Conservation (phyloP, 495 filamentous ascomycete species). For the Penicillium roqueforti region DNA sequence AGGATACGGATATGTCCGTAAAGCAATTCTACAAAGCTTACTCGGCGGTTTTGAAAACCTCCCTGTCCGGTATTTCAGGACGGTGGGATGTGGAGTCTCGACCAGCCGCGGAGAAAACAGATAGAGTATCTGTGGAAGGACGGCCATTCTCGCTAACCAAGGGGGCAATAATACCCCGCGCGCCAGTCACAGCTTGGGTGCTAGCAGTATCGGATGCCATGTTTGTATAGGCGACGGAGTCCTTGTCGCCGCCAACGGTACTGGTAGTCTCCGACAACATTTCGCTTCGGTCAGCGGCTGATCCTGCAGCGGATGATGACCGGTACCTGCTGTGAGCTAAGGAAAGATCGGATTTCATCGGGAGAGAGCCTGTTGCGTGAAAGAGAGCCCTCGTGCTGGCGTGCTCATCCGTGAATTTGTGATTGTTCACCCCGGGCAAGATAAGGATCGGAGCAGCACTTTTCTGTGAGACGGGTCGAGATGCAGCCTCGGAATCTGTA, state of each 20-base stretch:
- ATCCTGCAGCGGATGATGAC: conserved; percentile 26
- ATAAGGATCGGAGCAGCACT: conserved; percentile 29
- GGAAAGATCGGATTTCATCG: conserved; percentile 23
- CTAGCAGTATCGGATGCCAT: conserved; percentile 31
- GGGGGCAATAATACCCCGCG: conserved; percentile 26
- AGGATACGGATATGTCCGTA: conserved; percentile 1
- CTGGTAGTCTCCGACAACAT: conserved; percentile 30
- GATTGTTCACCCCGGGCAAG: conserved; percentile 30
- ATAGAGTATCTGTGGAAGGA: conserved; percentile 29
- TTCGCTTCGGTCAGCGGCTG: conserved; percentile 31
- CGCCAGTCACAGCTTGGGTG: conserved; percentile 34
- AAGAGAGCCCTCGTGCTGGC: conserved; percentile 38
- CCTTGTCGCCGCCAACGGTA: conserved; percentile 31
- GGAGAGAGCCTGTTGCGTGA: conserved; percentile 31
- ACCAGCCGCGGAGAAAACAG: conserved; percentile 13
- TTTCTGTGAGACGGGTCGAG: conserved; percentile 16
- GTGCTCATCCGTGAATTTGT: conserved; percentile 29
- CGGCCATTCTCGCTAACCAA: conserved; percentile 18
- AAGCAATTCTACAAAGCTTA: conserved; percentile 11
- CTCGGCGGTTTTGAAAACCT: conserved; percentile 27
- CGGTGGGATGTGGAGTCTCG: conserved; percentile 15
- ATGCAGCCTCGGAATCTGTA: conserved; percentile 9
- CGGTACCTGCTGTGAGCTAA: conserved; percentile 19
- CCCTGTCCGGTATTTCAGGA: conserved; percentile 32
- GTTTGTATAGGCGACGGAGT: conserved; percentile 21